Conservation (phyloP, 805 yeast species). For the Saccharomycopsis malanga region DNA sequence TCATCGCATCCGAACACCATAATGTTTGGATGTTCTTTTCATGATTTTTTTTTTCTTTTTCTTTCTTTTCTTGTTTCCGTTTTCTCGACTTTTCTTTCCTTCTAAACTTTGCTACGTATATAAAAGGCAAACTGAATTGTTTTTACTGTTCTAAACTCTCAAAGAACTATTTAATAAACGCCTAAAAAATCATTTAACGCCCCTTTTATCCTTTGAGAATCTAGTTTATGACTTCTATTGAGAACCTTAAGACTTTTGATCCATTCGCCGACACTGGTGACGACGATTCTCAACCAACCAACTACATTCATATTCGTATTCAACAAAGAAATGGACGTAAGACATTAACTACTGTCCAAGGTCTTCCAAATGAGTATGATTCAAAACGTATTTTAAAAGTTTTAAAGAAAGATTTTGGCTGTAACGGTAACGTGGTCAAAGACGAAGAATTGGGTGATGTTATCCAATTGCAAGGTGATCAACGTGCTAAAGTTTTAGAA, state of each 20-base stretch:
- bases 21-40: no score
- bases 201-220: not conserved
- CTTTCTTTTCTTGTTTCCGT: no score
- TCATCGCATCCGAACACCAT: no score
- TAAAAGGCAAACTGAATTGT: no score
- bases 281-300: conserved; percentile 93
- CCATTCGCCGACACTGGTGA: conserved; percentile 99
- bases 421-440: conserved; percentile 96
- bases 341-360: conserved; percentile 97
- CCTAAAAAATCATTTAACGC: no score
- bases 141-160: no score
- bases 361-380: conserved; percentile 92
- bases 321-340: conserved; percentile 99
- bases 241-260: conserved; percentile 42
- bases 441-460: conserved; percentile 95
- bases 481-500: conserved; percentile 92
- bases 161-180: no score
- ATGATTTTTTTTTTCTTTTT: no score
- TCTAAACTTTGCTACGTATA: no score
- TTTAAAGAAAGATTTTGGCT: conserved; percentile 95
- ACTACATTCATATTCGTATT: conserved; percentile 96
- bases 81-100: no score
- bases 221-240: not conserved
- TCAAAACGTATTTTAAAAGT: conserved; percentile 88
- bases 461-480: conserved; percentile 98